phyloP scores from a whole-genome alignment of 176 grass and related monocot genomes.

The Carex pumila region DNA sequence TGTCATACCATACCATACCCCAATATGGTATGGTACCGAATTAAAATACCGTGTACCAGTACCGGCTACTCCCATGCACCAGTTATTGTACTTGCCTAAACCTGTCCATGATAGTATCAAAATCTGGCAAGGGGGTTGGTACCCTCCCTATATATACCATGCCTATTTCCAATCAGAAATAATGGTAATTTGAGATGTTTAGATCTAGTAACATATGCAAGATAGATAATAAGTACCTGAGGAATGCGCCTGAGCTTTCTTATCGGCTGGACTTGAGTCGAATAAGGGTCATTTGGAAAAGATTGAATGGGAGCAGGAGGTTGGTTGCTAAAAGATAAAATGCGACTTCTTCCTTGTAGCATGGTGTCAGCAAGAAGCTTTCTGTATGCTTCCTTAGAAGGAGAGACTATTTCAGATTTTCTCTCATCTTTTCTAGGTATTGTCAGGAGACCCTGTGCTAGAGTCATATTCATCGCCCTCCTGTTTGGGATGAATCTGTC shows the following conservation, averaged over 20 bases:
- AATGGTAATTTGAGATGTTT: background rate
- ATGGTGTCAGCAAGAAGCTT: conserved; percentile 40
- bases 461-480: conserved; percentile 36
- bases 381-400: conserved; percentile 35
- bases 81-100: background rate
- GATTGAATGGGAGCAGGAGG: background rate
- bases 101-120: background rate
- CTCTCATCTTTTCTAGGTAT: conserved; percentile 36
- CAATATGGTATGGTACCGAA: background rate
- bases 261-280: background rate
- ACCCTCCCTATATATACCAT: conserved; percentile 31
- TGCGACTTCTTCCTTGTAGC: conserved; percentile 32
- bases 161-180: background rate
- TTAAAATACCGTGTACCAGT: background rate
- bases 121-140: conserved; percentile 11
- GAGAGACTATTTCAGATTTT: background rate
- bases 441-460: conserved; percentile 36
- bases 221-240: conserved; percentile 20
- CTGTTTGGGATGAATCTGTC: conserved; percentile 63
- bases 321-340: conserved; percentile 34
- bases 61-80: background rate
- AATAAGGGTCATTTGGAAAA: background rate
- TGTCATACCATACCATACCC: background rate
- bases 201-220: background rate
- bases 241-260: conserved; percentile 30